Percentiles rank a stretch among this genome's conserved stretches.
Conservation (phyloP, 2,329 filamentous ascomycete species). For the Purpureocillium lavendulum region DNA sequence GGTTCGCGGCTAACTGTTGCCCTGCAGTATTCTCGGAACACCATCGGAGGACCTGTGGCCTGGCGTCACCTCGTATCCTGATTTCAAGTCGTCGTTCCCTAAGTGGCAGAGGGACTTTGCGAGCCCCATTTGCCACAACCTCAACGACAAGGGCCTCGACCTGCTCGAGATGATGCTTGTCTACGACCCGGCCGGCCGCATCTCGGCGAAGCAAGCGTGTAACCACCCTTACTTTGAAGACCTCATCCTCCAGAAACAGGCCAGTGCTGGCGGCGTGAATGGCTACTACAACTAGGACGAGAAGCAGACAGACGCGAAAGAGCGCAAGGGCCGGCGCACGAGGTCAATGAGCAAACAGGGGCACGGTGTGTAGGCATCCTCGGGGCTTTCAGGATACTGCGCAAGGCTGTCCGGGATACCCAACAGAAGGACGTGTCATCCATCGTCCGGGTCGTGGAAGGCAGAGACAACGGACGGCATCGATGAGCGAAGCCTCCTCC, state of each 20-base stretch:
- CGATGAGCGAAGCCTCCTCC: no score
- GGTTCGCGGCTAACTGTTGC: background rate
- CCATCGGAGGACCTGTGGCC: slow-evolving; percentile 78
- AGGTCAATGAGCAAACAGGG: background rate
- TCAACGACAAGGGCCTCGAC: slow-evolving; percentile 65
- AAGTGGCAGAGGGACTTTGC: slow-evolving; percentile 74
- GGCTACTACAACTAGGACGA: slow-evolving; percentile 28
- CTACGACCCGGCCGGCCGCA: slow-evolving; percentile 78
- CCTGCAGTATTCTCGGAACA: slow-evolving; percentile 63
- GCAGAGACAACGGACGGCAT: no score
- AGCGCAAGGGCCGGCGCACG: background rate
- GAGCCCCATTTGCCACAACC: slow-evolving; percentile 57
- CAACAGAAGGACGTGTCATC: background rate
- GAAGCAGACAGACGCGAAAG: slow-evolving; percentile 10
- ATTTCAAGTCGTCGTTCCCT: slow-evolving; percentile 87
- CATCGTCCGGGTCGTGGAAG: no score
- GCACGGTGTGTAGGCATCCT: background rate
- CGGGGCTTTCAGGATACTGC: slow-evolving; percentile 14
- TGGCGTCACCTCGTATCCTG: slow-evolving; percentile 87
- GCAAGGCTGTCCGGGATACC: slow-evolving; percentile 2
- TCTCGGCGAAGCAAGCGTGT: slow-evolving; percentile 83
- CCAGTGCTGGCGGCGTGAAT: slow-evolving; percentile 17
- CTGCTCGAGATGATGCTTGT: slow-evolving; percentile 65
- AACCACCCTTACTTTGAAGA: slow-evolving; percentile 72
- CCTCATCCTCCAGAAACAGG: slow-evolving; percentile 21